Conservation (phyloP, 73 alveolate species). For the Paramecium sonneborni region DNA sequence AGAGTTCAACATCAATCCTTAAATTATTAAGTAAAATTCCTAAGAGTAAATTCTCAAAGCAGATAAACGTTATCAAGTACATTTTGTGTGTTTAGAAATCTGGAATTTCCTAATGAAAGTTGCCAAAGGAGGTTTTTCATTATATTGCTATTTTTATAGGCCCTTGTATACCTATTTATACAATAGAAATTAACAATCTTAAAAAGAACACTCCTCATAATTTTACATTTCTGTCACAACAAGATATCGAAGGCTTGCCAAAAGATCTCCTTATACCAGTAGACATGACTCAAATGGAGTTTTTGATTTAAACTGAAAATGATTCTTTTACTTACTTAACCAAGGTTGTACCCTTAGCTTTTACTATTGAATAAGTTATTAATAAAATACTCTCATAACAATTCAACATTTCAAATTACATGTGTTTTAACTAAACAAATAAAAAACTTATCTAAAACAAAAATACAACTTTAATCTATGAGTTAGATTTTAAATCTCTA, state of each 20-base stretch:
- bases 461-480: not conserved
- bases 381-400: not conserved
- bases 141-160: not conserved
- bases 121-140: not conserved
- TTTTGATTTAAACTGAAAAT: not conserved
- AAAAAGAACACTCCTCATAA: not conserved
- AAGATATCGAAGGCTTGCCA: not conserved
- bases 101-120: not conserved
- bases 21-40: not conserved
- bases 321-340: not conserved
- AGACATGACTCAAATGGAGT: not conserved
- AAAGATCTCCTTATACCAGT: not conserved
- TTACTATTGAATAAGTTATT: not conserved
- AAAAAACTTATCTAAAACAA: not conserved
- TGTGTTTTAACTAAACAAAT: not conserved
- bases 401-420: not conserved
- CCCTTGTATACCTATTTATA: not conserved
- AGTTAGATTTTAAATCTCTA: not conserved
- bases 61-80: not conserved
- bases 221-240: not conserved
- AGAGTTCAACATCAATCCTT: not conserved
- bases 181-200: not conserved
- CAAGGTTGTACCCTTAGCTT: slow-evolving; percentile 6
- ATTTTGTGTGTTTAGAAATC: not conserved
- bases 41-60: not conserved